Percentiles rank a stretch among this genome's conserved stretches.
phyloP scores from a whole-genome alignment of 345 rosid genomes.

The Citrus australasica region DNA sequence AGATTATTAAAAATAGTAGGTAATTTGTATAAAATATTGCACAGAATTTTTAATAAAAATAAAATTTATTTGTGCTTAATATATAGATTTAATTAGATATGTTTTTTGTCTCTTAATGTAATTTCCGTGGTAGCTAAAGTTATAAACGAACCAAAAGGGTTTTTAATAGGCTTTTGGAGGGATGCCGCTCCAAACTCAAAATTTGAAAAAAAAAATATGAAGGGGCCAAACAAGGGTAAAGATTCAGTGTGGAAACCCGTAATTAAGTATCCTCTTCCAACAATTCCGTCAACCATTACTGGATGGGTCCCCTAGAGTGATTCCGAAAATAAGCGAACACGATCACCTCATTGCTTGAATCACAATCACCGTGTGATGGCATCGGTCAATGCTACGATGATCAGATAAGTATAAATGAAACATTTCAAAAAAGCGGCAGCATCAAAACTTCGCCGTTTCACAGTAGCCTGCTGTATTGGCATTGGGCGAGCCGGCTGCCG shows the following conservation, averaged over 20 bases:
- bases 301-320: background rate
- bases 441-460: slow-evolving; percentile 1
- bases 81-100: no score
- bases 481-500: slow-evolving; percentile 22
- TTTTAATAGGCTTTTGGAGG: no score
- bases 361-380: background rate
- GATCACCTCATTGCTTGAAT: slow-evolving; percentile 5
- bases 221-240: background rate
- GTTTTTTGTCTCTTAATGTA: no score
- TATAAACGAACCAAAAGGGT: no score
- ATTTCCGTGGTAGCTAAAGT: no score
- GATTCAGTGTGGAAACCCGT: background rate
- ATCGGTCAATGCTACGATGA: background rate
- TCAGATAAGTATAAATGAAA: background rate
- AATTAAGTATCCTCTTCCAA: background rate
- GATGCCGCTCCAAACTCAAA: no score
- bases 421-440: background rate
- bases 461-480: no score
- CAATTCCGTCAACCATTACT: background rate
- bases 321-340: background rate
- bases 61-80: no score
- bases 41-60: no score
- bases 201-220: no score
- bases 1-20: no score
- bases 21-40: no score